Base-by-base conservation (phyloP, 139 green algal species). In the Picochlorum sp. region DNA sequence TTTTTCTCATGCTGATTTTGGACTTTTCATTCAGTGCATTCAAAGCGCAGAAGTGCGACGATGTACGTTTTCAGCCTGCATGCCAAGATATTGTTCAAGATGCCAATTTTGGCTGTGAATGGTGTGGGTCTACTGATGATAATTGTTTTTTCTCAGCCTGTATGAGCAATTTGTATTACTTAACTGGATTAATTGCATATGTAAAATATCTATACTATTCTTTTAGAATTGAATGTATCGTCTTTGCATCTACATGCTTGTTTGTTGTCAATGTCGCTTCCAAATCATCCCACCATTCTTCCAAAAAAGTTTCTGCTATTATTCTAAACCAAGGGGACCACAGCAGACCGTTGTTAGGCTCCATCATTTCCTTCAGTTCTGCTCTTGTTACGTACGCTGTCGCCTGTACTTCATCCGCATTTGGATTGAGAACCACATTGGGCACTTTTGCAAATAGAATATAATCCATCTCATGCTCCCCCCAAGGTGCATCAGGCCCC, bases 391-490 rank as follows among this genome's bases (percentile, higher is more conserved):
- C 85, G 41, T 85, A 90, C 45, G 59, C 66, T 16, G 62, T 70
- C 45, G 66, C 64, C 45, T 75, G 70, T 2, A 95, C 83, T 67
- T 96, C 90, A 28, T 95, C 90, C 0, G 82, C 63, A 61, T 98
- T 95, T 14, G 88, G 87, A 21, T 57, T 15, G 44, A 96, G 30
- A 38, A 81, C 66, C 15, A 45, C 14, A 47, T 47, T 45, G 15
- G 13, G 21, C 44, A 47, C 45, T 63, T 69, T 67, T 23, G 69
- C 58, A 56, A 98, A 86, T 3, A 98, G 73, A 37, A 96, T 86
- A 81, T 97, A 97, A 70, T 98, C 92, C n/a, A 98, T 82, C 74
- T 96, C 88, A 62, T 96, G 88, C 77, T 98, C 92, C 3, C 88
- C 88, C 88, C 88, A 95, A 7, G 71, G 64, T 0, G 80, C 56